Evolutionary conservation across 306 rosid species (phyloP).

Genomic region (Lathyrus sativus): DNA sequence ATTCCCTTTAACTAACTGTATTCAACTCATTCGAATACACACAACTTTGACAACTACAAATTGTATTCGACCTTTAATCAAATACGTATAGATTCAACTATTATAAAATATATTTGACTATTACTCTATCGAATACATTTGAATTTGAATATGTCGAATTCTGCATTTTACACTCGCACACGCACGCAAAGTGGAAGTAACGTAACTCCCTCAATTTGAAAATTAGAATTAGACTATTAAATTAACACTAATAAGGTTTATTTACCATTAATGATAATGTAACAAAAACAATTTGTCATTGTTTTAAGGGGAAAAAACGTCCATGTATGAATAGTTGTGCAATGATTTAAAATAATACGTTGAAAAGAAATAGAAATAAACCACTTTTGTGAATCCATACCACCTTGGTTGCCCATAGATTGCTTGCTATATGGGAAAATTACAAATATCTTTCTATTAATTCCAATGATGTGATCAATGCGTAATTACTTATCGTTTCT

Average conservation of each 20-base stretch:
- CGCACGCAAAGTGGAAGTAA: too few relatives aligned
- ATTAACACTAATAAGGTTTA: background rate
- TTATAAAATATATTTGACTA: too few relatives aligned
- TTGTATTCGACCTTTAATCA: too few relatives aligned
- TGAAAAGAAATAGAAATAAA: too few relatives aligned
- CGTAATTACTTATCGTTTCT: conserved; percentile 20
- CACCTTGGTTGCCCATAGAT: conserved; percentile 12
- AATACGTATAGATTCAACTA: too few relatives aligned
- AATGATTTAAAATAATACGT: background rate
- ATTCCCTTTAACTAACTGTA: too few relatives aligned
- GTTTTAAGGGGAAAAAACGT: background rate
- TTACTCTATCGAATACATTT: too few relatives aligned
- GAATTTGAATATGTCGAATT: too few relatives aligned
- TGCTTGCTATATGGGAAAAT: conserved; percentile 10
- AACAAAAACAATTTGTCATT: background rate
- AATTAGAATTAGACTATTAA: background rate
- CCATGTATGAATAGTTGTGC: background rate
- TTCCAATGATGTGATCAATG: conserved; percentile 51
- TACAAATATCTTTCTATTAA: conserved; percentile 36
- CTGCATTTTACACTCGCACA: too few relatives aligned
- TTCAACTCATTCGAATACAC: too few relatives aligned
- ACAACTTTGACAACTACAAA: too few relatives aligned
- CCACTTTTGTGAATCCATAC: background rate
- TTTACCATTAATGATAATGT: background rate
- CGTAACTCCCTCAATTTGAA: too few relatives aligned